Conservation (phyloP, 805 yeast genomes). For the Metschnikowia continentalis region DNA sequence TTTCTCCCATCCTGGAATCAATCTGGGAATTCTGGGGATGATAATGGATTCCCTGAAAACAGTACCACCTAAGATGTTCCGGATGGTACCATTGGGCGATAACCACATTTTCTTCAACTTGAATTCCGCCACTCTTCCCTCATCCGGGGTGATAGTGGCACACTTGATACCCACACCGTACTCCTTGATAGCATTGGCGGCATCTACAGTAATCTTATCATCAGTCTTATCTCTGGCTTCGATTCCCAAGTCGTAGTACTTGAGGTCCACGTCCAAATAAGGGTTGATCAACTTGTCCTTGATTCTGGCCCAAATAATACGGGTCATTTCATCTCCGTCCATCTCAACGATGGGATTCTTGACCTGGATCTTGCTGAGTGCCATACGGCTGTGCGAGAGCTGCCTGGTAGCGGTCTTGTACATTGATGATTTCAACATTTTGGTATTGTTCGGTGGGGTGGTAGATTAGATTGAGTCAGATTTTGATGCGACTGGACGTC, state of each 20-base stretch:
- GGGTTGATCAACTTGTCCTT: constrained; percentile 83
- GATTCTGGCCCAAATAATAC: constrained; percentile 92
- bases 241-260: constrained; percentile 88
- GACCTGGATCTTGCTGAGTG: constrained; percentile 60
- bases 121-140: constrained; percentile 90
- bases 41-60: constrained; percentile 96
- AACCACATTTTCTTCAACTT: constrained; percentile 93
- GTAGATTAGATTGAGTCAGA: background rate
- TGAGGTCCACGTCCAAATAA: constrained; percentile 78
- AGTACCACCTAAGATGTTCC: constrained; percentile 94
- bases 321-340: constrained; percentile 98
- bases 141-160: constrained; percentile 98
- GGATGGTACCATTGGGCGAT: constrained; percentile 94
- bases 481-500: constrained; percentile 2
- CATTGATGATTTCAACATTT: constrained; percentile 11
- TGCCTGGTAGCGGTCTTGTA: constrained; percentile 7
- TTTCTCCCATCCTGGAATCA: constrained; percentile 88
- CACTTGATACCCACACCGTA: constrained; percentile 94
- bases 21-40: constrained; percentile 80
- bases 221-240: constrained; percentile 82
- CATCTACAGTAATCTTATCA: constrained; percentile 83
- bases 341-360: constrained; percentile 89
- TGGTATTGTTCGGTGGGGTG: background rate
- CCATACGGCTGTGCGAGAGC: constrained; percentile 7
- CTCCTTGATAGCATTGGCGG: constrained; percentile 84